Conservation (phyloP, 1,284 basidiomycete species). For the Filobasidium uniguttulatum region DNA sequence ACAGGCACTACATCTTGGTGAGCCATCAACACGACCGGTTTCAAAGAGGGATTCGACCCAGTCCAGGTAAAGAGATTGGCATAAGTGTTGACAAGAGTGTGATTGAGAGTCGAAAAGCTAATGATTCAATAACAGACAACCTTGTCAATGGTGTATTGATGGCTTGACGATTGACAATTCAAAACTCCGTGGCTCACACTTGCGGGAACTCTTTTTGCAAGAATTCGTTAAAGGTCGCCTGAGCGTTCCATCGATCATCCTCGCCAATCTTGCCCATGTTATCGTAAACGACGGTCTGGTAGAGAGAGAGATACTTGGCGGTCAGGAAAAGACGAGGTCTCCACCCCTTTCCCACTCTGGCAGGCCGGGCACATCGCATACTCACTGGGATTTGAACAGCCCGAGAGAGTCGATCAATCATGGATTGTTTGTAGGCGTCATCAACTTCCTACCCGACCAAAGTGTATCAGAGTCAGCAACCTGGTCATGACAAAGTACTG, state of each 20-base stretch:
- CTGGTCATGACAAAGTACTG: too few relatives aligned
- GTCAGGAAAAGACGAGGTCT: not conserved
- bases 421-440: slow-evolving; percentile 23
- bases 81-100: slow-evolving; percentile 37
- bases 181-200: slow-evolving; percentile 19
- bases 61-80: slow-evolving; percentile 40
- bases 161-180: too few relatives aligned
- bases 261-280: slow-evolving; percentile 28
- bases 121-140: slow-evolving; percentile 19
- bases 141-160: too few relatives aligned
- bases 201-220: slow-evolving; percentile 34
- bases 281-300: slow-evolving; percentile 37
- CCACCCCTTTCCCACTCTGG: not conserved
- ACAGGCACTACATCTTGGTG: slow-evolving; percentile 45
- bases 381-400: slow-evolving; percentile 28
- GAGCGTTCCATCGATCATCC: slow-evolving; percentile 33
- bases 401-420: slow-evolving; percentile 27
- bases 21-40: slow-evolving; percentile 40
- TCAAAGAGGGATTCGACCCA: slow-evolving; percentile 28
- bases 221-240: slow-evolving; percentile 32
- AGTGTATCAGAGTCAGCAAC: slow-evolving; percentile 18
- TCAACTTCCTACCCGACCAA: slow-evolving; percentile 13
- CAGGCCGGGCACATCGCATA: not conserved
- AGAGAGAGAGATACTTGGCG: too few relatives aligned
- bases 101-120: slow-evolving; percentile 27